Conservation (phyloP, 768 basidiomycete species). For the Antrodiella citrinella region DNA sequence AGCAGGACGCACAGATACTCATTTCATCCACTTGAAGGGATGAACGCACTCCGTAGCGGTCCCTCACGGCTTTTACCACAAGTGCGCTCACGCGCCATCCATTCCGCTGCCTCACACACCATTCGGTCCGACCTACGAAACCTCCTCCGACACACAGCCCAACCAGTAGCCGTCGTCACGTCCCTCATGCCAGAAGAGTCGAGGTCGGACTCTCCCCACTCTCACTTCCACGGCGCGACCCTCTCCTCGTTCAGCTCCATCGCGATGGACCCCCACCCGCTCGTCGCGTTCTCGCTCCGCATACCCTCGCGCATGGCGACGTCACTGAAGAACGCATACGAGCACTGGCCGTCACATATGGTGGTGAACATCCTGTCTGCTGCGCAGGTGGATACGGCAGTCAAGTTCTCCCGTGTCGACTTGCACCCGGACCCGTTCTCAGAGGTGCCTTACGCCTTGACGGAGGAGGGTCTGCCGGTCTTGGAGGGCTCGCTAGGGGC, state of each 20-base stretch:
- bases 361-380: constrained; percentile 77
- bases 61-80: too few species aligned
- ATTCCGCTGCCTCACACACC: not conserved
- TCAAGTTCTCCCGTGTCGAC: constrained; percentile 68
- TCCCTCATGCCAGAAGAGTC: constrained; percentile 40
- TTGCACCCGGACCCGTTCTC: constrained; percentile 54
- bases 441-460: constrained; percentile 30
- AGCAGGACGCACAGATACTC: too few species aligned
- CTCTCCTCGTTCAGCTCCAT: constrained; percentile 91
- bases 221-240: constrained; percentile 77
- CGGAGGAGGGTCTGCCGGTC: constrained; percentile 50
- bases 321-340: constrained; percentile 32
- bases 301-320: constrained; percentile 84
- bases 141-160: constrained; percentile 68
- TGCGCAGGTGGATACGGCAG: constrained; percentile 51
- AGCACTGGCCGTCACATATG: constrained; percentile 39
- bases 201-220: not conserved
- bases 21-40: too few species aligned
- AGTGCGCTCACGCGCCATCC: not conserved
- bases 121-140: constrained; percentile 32
- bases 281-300: constrained; percentile 85
- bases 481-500: constrained; percentile 58
- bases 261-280: constrained; percentile 80
- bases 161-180: constrained; percentile 84
- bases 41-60: too few species aligned